Evolutionary conservation across 345 rosid species (phyloP), one percentile per base, ranked within the genome.

Genomic region (Jatropha curcas): DNA sequence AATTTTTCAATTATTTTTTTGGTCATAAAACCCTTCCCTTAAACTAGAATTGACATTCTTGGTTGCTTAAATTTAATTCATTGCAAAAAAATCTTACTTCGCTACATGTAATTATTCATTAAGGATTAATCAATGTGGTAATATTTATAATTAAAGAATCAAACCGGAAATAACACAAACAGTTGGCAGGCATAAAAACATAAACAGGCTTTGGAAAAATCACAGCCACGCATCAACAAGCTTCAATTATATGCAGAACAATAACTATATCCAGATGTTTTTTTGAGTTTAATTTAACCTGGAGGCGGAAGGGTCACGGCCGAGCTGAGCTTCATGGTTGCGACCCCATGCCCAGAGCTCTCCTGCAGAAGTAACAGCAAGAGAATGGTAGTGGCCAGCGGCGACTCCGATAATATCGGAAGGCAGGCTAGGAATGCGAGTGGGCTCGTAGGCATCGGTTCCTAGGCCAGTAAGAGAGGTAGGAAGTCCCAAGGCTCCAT

Each of bases 311-410:
- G 65, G 37, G 71, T 79, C 79, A 34, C 90, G 90, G 72, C 99
- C 98, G 52, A 91, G 90, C 81, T 95, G 97, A 30, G 76, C 87
- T 74, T 95, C 99, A 12, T 81, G 72, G 80, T 92, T 85, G 41
- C 98, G 93, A 65, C 99, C 98, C 99, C 98, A 92, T 30, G 89
- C 82, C 98, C 96, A 95, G 72, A 92, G 75, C 33, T 81, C 80
- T 43, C 99, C 99, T 24, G 41, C 70, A 56, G 87, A 88, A 67
- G 93, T 89, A 65, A 91, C 87, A 53, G 99, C 97, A 27, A 95
- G 97, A 53, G 97, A 95, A 79, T 95, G 98, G 80, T 92, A 95
- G 70, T 92, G 99, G 30, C 97, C 98, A 1, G 96, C 87, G 57
- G 80, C 68, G 50, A 95, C 71, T 31, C 61, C 62, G 24, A 73